Base-by-base conservation (phyloP, 352 stramenopile species). In the Salisapilia sapeloensis region DNA sequence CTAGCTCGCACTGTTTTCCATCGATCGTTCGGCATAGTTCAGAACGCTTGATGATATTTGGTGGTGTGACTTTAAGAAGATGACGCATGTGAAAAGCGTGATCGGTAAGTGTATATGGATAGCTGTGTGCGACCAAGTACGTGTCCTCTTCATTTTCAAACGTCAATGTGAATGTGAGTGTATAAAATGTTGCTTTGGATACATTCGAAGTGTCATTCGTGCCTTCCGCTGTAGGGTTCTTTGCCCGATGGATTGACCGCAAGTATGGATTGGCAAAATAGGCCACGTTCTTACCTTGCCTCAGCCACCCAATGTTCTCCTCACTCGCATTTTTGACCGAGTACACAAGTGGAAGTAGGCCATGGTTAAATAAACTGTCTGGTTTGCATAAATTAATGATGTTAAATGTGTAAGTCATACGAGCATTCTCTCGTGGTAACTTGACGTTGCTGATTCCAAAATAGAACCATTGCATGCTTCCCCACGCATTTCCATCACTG, bases 381-480 rank as follows among this genome's bases (percentile, higher is more conserved):
- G 78, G 62, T 27, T 97, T 97, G 38, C 75, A 92, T 23, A 97
- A 27, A 36, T 97, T 97, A 12, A 94, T 38, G 35, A 97, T 87
- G 42, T 94, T 90, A 48, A 97, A 95, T 1, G 63, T 80, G 34
- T 83, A 87, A 4, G 33, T 8, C 12, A 66, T 42, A 14, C 33
- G 60, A 6, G n/a, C 43, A 10, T 15, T 15, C 13, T n/a, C 13
- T 34, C 10, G n/a, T 9, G 29, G 11, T 33, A 36, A 35, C 18
- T 60, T 62, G 6, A 72, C 53, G 35, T 93, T 93, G 30, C 57
- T 71, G n/a, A 96, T 50, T 2, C 60, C 62, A 46, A 97, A 97
- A 42, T 96, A 96, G 36, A 96, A 97, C 89, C 89, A 97, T 51
- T 96, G 80, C 45, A 63, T 91, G 34, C 93, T 63, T 0, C 75